Evolutionary conservation across 2,329 filamentous ascomycete genomes (phyloP), one percentile per base, ranked within the genome.

Genomic region (Neurospora sp.): DNA sequence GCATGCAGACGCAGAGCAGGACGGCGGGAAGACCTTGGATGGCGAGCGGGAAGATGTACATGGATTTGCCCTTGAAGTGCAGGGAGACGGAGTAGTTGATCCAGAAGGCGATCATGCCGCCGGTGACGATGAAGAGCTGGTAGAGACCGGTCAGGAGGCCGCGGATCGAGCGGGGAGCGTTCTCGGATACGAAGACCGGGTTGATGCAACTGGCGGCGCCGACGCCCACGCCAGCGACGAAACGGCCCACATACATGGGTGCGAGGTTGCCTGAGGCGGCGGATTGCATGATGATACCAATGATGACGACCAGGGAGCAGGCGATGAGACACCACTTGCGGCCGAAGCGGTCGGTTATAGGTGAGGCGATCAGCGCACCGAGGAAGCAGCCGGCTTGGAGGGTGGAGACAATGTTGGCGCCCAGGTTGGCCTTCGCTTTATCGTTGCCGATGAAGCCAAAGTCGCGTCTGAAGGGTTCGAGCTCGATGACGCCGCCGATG

Each of bases 341-440:
- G 28, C 88, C 88, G 72, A 79, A 85, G 70, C 78, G 78, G 73
- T 87, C 85, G 8, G 86, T 83, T 66, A 87, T 74, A 72, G 81
- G 84, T 37, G 82, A 84, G 8, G 85, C 84, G n/a, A 77, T 72
- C n/a, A 81, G 76, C n/a, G 80, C 76, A 11, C 80, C 80, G 33
- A 78, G 75, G 71, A 81, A 81, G 72, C 80, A 81, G 40, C 80
- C 81, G 17, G 81, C 81, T 71, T 82, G 81, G 28, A 82, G 77
- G 10, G 86, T 87, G 6, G 87, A 88, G n/a, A 89, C 88, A 70
- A 90, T 89, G 76, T 90, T 90, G 69, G 86, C 86, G 37, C 84
- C 83, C 3, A 90, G 80, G 75, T 89, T 85, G 46, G 87, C 87
- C 43, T 80, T 78, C 4, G 79, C 78, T 38, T 78, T 76, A 67